Conservation (phyloP, 495 filamentous ascomycete species). For the Cenococcum geophilum region DNA sequence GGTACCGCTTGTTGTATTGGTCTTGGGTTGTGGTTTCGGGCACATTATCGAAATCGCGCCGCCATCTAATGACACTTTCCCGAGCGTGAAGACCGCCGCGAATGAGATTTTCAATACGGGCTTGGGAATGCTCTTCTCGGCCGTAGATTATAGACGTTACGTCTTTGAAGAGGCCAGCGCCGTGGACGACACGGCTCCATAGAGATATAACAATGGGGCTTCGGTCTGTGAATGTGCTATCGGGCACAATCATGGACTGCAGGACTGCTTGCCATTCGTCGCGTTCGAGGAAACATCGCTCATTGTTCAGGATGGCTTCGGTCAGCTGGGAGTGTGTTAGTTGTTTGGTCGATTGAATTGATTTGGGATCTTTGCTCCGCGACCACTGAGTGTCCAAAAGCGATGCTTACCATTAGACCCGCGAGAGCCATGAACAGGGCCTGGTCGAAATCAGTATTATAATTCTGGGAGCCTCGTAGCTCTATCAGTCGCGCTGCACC, state of each 20-base stretch:
- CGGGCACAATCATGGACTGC: conserved; percentile 20
- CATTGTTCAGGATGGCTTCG: neutral
- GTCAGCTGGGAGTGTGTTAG: neutral
- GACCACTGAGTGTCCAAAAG: conserved; percentile 1
- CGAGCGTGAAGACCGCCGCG: neutral
- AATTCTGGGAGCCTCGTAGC: conserved; percentile 36
- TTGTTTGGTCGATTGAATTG: conserved; percentile 3
- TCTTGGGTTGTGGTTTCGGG: neutral
- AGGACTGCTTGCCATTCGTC: conserved; percentile 33
- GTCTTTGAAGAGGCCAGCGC: neutral
- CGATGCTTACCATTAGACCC: conserved; percentile 33
- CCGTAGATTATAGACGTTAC: neutral
- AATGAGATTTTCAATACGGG: neutral
- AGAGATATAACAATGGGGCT: conserved; percentile 31
- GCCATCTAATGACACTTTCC: neutral
- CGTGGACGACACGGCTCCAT: conserved; percentile 23
- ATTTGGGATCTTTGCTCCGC: conserved; percentile 27
- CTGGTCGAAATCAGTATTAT: conserved; percentile 38
- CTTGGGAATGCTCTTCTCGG: neutral
- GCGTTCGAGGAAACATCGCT: neutral
- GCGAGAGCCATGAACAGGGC: conserved; percentile 37
- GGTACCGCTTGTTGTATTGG: neutral
- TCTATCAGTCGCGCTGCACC: conserved; percentile 37
- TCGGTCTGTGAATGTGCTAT: conserved; percentile 24
- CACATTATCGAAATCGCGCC: neutral